These are phyloP conservation scores for Eucalyptus sp. DNA, from an alignment of 345 rosid genomes.

Conservation along the genomic window DNA sequence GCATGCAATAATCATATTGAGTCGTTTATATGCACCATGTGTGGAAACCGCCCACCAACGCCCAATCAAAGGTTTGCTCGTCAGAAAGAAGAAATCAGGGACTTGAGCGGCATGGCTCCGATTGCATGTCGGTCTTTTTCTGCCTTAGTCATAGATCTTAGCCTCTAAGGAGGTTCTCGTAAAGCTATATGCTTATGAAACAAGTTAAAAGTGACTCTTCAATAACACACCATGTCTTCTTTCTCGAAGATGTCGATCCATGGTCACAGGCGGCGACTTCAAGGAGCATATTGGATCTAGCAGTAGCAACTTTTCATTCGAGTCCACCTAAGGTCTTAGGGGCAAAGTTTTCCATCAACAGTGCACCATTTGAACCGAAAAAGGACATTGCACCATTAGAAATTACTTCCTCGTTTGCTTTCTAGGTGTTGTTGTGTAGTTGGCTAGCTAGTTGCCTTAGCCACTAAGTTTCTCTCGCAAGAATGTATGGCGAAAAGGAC, in stretches of 20 bases:
- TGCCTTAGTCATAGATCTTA: fast-evolving
- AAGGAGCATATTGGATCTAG: neutral
- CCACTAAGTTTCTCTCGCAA: neutral
- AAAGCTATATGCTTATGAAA: neutral
- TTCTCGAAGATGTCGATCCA: neutral
- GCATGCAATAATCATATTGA: neutral
- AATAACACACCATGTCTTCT: neutral
- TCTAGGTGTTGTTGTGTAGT: neutral
- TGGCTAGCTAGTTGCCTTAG: neutral
- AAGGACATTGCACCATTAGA: too few species aligned
- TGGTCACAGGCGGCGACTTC: neutral
- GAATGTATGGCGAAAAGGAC: neutral
- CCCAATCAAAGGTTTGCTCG: neutral
- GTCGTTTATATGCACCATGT: neutral
- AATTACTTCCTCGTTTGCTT: neutral
- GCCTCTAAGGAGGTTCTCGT: neutral
- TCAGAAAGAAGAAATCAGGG: neutral
- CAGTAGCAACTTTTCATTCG: neutral
- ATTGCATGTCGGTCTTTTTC: neutral
- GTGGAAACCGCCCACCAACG: neutral
- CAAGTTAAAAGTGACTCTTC: neutral
- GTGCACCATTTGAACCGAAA: neutral
- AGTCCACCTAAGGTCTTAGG: neutral
- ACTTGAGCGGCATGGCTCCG: neutral
- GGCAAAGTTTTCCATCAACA: neutral